Conservation (phyloP, 352 stramenopile genomes). For the Phytophthora hibernalis region DNA sequence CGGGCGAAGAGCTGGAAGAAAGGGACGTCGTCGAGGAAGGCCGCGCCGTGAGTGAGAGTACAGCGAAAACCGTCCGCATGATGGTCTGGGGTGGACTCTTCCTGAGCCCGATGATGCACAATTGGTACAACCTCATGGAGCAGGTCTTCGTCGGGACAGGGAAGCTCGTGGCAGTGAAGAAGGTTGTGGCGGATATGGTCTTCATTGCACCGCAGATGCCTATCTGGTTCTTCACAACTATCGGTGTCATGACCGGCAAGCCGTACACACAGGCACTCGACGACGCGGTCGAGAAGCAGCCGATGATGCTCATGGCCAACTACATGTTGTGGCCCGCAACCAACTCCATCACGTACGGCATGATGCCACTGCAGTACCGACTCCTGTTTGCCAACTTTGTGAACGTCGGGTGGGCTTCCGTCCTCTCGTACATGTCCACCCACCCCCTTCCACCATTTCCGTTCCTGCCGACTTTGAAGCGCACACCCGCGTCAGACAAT, state of each 20-base stretch:
- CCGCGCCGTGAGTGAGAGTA: constrained; percentile 22
- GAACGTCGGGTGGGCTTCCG: constrained; percentile 43
- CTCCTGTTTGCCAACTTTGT: constrained; percentile 43
- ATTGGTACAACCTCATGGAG: constrained; percentile 91
- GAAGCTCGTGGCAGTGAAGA: constrained; percentile 35
- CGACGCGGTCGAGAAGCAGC: constrained; percentile 36
- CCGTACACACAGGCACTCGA: constrained; percentile 26
- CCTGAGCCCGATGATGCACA: constrained; percentile 89
- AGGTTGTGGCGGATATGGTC: constrained; percentile 44
- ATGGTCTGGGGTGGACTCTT: constrained; percentile 89
- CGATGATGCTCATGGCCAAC: constrained; percentile 34
- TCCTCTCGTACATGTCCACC: constrained; percentile 42
- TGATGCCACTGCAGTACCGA: constrained; percentile 43
- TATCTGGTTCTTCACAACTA: constrained; percentile 45
- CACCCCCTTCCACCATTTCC: constrained; percentile 14
- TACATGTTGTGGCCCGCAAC: constrained; percentile 44
- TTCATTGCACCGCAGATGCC: constrained; percentile 38
- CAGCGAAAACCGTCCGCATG: constrained; percentile 52
- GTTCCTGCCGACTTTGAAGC: constrained; percentile 15
- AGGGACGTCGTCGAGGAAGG: constrained; percentile 12
- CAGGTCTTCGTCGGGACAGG: constrained; percentile 29
- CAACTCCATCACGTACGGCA: constrained; percentile 43
- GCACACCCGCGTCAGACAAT: not conserved
- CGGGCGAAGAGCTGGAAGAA: constrained; percentile 21
- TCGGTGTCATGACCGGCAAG: constrained; percentile 34